phyloP scores from a whole-genome alignment of 192 early-diverging fungal species.

The Backusella australiensis region DNA sequence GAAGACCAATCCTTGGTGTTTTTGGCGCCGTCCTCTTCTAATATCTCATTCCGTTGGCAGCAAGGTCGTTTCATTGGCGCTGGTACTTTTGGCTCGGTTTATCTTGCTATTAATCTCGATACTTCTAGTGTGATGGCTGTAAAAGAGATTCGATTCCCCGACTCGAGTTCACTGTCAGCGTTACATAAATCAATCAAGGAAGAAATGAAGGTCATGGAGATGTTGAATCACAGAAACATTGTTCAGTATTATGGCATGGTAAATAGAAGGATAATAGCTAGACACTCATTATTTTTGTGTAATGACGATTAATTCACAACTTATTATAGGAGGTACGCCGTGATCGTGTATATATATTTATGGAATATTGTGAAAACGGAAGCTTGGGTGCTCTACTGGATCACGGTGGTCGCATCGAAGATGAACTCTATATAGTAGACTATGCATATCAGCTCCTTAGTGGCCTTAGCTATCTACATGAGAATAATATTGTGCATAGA shows the following conservation, averaged over 20 bases:
- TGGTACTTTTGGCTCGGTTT: conserved; percentile 87
- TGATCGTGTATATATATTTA: conserved; percentile 86
- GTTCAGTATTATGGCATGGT: conserved; percentile 84
- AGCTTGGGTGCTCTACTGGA: conserved; percentile 73
- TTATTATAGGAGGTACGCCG: conserved; percentile 72
- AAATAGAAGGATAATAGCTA: neutral
- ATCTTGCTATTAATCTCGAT: conserved; percentile 80
- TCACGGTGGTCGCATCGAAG: conserved; percentile 75
- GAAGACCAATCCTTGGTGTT: conserved; percentile 78
- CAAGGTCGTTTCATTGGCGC: conserved; percentile 81
- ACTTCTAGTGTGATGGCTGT: conserved; percentile 87
- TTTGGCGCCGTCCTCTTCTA: conserved; percentile 72
- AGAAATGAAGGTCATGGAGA: conserved; percentile 91
- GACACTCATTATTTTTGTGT: neutral
- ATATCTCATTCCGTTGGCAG: conserved; percentile 85
- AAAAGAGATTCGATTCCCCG: conserved; percentile 87
- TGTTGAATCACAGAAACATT: conserved; percentile 87
- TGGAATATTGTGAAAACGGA: conserved; percentile 87
- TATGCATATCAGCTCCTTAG: conserved; percentile 82
- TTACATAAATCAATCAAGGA: conserved; percentile 76
- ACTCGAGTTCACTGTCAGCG: conserved; percentile 55
- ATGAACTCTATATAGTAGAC: conserved; percentile 67
- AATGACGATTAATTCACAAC: neutral
- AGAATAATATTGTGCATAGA: conserved; percentile 83
- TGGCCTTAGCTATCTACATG: conserved; percentile 84